phyloP scores from a whole-genome alignment of 768 basidiomycete genomes.

The Boletellus sp. region DNA sequence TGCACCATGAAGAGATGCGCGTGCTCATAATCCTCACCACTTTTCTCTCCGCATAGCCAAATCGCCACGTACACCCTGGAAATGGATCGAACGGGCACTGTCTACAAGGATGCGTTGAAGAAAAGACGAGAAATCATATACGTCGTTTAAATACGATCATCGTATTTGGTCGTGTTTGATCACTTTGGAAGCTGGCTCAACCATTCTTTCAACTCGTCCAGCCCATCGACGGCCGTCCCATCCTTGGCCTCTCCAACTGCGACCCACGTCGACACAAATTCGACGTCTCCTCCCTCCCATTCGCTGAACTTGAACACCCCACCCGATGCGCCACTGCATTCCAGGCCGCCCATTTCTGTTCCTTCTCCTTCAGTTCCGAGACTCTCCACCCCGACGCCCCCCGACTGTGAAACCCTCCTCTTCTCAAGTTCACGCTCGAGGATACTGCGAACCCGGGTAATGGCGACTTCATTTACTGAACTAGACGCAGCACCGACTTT shows the following conservation, averaged over 20 bases:
- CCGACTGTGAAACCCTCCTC: conserved; percentile 58
- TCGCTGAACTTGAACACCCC: conserved; percentile 67
- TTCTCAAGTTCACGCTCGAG: conserved; percentile 86
- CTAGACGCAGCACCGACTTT: conserved; percentile 40
- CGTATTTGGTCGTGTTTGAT: conserved; percentile 30
- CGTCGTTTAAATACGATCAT: conserved; percentile 6
- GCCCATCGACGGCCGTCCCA: conserved; percentile 33
- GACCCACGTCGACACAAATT: conserved; percentile 60
- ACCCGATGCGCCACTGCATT: conserved; percentile 53
- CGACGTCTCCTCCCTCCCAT: conserved; percentile 83
- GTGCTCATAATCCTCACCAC: conserved; percentile 60
- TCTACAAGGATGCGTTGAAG: conserved; percentile 59
- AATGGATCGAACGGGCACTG: conserved; percentile 60
- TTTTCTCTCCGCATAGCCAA: conserved; percentile 61
- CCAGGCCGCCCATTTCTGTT: conserved; percentile 69
- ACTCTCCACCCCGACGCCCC: conserved; percentile 68
- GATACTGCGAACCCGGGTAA: conserved; percentile 68
- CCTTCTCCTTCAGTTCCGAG: conserved; percentile 66
- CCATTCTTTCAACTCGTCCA: conserved; percentile 46
- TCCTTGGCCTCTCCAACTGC: conserved; percentile 30
- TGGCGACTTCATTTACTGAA: conserved; percentile 45
- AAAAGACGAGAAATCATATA: not conserved
- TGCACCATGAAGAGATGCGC: conserved; percentile 47
- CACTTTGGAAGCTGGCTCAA: conserved; percentile 40
- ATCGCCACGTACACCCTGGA: conserved; percentile 58